phyloP scores from a whole-genome alignment of 495 filamentous ascomycete species.

The Lepraria neglecta region DNA sequence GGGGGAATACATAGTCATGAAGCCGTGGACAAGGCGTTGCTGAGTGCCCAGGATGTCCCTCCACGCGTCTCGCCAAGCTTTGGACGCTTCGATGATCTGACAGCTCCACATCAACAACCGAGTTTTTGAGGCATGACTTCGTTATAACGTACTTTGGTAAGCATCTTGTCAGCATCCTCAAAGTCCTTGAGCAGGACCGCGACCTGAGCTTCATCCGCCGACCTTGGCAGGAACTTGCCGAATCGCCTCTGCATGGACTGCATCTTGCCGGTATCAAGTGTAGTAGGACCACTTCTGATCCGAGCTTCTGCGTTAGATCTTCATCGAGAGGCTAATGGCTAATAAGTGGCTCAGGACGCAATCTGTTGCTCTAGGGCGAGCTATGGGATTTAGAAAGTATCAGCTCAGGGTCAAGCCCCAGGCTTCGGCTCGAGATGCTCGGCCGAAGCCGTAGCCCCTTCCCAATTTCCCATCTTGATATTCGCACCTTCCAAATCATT shows the following conservation, averaged over 20 bases:
- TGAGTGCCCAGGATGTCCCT: constrained; percentile 65
- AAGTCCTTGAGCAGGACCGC: constrained; percentile 73
- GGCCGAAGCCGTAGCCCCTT: too few species aligned
- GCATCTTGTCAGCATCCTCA: constrained; percentile 72
- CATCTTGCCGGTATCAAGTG: constrained; percentile 43
- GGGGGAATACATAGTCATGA: constrained; percentile 74
- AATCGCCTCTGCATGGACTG: constrained; percentile 73
- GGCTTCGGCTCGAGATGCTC: too few species aligned
- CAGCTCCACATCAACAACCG: constrained; percentile 9
- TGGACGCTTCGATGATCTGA: constrained; percentile 76
- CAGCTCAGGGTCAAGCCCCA: too few species aligned
- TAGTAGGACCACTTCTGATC: background rate
- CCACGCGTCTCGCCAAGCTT: constrained; percentile 84
- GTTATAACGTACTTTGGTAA: constrained; percentile 52
- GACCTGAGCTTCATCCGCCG: constrained; percentile 73
- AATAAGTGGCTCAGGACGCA: background rate
- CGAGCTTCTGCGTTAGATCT: background rate
- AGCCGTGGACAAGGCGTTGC: constrained; percentile 60
- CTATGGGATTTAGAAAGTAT: too few species aligned
- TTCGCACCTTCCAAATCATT: too few species aligned
- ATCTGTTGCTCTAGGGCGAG: background rate
- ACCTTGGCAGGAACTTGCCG: constrained; percentile 61
- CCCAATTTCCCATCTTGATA: too few species aligned
- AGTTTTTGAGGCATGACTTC: too few species aligned
- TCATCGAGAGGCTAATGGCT: background rate